Evolutionary conservation across 805 yeast species (phyloP), one percentile per base, ranked within the genome.

Genomic region (Saturnispora saitoi): DNA sequence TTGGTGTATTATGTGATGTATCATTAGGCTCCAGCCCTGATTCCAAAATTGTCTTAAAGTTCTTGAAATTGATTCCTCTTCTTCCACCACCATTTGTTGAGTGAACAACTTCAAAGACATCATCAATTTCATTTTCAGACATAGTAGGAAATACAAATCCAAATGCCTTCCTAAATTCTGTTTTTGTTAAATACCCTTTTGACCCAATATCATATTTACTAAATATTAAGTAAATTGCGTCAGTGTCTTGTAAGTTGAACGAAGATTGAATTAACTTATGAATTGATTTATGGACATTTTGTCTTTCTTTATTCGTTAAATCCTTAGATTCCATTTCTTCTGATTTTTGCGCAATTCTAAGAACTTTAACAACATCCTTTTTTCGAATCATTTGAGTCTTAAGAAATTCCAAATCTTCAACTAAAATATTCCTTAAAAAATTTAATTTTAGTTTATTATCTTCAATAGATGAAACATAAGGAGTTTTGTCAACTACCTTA

Each of bases 131-230:
- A 1, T 56, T 62, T 11, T 60, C 65, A 2, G 60, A 51, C 42
- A 69, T 60, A 4, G 61, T 64, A 1, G 70, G 64, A 20, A 75
- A 75, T 22, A 73, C 58, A 37, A 68, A 60, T n/a, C 66, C 65
- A 50, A 75, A 56, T 2, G 76, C 73, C 0, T 67, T 68, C 3
- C 64, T 59, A 51, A 75, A 76, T 56, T 75, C 79, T 10, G 51
- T 43, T 48, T 69, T 69, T 31, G 65, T 63, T 47, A 75, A 58
- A 32, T 64, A 60, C 34, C 66, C 65, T 48, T 68, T 68, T 42
- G 61, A 61, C 1, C 67, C 65, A 30, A 57, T 61, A 49, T 64
- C 67, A 49, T 70, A 70, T 49, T 66, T 68, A 10, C 72, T 57
- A 51, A 76, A 75, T 14, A 72, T 67, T 4, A 69, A 56, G 51